Base-by-base conservation (phyloP, 164 flowering plant species). In the Stephania yunnanensis region DNA sequence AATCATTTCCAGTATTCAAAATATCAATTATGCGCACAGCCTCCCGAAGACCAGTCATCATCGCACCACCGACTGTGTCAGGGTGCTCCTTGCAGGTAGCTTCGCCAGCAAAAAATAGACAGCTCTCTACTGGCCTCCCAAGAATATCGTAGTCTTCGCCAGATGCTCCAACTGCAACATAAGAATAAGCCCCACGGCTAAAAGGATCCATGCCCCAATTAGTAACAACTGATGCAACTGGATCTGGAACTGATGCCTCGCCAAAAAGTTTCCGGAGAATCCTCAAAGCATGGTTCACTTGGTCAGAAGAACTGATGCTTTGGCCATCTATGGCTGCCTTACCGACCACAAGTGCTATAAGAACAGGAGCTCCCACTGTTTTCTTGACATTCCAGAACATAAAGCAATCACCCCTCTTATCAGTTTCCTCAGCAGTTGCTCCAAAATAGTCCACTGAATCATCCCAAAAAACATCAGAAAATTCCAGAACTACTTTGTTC, bases 41-140 rank as follows among this genome's bases (percentile, higher is more conserved):
- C 84, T 96, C 99, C 19, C 99, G 90, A 46, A 96, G 91, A 46
- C 99, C 99, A 86, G 95, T 93, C 93, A 96, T 87, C 97, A 96
- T 96, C 63, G 98, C 99, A 84, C 99, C 99, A 72, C 99, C 99
- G 76, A 96, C 99, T 17, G 99, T 96, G 85, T 96, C 99, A 36
- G 99, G 99, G 75, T 96, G 97, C 89, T 96, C 99, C 89, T 96
- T 96, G 85, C 99, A 93, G 61, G 99, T 96, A 74, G 99, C 98
- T 85, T 96, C 99, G 79, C 99, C 99, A 73, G 99, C 99, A 88
- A 96, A 96, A 85, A 93, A 96, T 79, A 96, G 79, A 81, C 94
- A 92, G 77, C 91, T 90, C 73, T 92, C 94, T 46, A 96, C 97
- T 69, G 99, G 99, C 80, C 87, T 83, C 31, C 94, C 97, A 77